Evolutionary conservation across 1,284 basidiomycete genomes (phyloP).

Genomic region (Ustilago esculenta): DNA sequence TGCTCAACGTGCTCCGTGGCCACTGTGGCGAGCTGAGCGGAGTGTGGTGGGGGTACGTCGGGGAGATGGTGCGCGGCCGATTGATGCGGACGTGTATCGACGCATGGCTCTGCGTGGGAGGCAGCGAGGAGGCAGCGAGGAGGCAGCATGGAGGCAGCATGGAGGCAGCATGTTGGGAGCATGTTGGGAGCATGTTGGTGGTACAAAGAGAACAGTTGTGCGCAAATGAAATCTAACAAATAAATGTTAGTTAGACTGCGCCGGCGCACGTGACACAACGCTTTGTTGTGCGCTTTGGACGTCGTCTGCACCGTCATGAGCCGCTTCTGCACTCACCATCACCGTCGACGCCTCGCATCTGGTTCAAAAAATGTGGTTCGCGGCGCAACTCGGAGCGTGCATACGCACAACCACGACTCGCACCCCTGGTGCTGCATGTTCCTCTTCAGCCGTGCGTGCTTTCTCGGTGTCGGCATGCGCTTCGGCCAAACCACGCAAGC

Average conservation of each 20-base stretch:
- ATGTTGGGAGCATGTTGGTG: no score
- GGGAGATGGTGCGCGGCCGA: no score
- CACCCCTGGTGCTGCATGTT: slow-evolving; percentile 10
- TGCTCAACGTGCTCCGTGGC: not conserved
- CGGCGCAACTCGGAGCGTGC: slow-evolving; percentile 20
- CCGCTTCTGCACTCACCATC: slow-evolving; percentile 5
- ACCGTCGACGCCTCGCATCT: not conserved
- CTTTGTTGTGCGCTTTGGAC: slow-evolving; percentile 15
- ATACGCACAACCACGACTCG: slow-evolving; percentile 15
- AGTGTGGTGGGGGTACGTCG: not conserved
- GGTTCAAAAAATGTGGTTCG: slow-evolving; percentile 14
- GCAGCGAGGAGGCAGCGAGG: no score
- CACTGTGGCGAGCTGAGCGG: not conserved
- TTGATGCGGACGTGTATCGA: no score
- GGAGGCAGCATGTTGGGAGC: no score
- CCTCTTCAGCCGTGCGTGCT: slow-evolving; percentile 21
- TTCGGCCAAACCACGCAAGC: slow-evolving; percentile 52
- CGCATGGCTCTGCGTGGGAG: no score
- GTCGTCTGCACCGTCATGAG: not conserved
- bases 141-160: no score
- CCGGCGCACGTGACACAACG: slow-evolving; percentile 12
- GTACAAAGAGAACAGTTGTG: no score
- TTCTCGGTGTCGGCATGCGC: slow-evolving; percentile 38
- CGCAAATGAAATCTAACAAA: no score
- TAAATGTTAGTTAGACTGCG: no score